Evolutionary conservation across 805 yeast genomes (phyloP), one percentile per base, ranked within the genome.

Genomic region (Scheffersomyces spartinae): DNA sequence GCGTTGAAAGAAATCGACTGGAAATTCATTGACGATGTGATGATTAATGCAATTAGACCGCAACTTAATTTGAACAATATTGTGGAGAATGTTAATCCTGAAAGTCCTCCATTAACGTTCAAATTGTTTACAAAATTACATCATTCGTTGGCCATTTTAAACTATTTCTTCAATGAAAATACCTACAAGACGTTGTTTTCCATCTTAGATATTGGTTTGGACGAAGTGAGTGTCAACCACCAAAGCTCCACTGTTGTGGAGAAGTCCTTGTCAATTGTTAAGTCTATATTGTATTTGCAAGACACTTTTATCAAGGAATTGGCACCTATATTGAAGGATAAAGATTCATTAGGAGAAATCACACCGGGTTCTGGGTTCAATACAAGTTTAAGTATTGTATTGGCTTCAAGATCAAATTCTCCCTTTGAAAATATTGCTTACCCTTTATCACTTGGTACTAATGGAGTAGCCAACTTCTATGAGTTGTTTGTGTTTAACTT

Each of bases 401-500:
- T 48, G 7, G 26, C n/a, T n/a, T n/a, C 43, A 3, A 29, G 43
- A 2, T 43, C 47, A 6, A 40, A 30, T 21, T 19, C 47, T 7
- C 28, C 43, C 3, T 36, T 32, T 21, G 63, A 53, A 35, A 43
- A 40, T 21, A 49, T 55, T 12, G 60, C 58, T 34, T 43, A 47
- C 26, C 64, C 73, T 1, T 47, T 56, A 9, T 43, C 36, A 42
- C 35, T 66, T 25, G 77, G 80, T 5, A 63, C 74, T 2, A 74
- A 68, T 38, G 85, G 82, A 0, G 43, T 75, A 6, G 52, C 66
- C 9, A 66, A 79, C 3, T 80, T 81, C 36, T 73, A 63, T 40
- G 93, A 83, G 40, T 76, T 86, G 0, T 53, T 86, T 6, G 51
- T 81, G 13, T 72, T 74, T 46, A 69, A 80, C 33, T 51, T 85